Evolutionary conservation across 805 yeast genomes (phyloP), one percentile per base, ranked within the genome.

Genomic region (Suhomyces vadensis): DNA sequence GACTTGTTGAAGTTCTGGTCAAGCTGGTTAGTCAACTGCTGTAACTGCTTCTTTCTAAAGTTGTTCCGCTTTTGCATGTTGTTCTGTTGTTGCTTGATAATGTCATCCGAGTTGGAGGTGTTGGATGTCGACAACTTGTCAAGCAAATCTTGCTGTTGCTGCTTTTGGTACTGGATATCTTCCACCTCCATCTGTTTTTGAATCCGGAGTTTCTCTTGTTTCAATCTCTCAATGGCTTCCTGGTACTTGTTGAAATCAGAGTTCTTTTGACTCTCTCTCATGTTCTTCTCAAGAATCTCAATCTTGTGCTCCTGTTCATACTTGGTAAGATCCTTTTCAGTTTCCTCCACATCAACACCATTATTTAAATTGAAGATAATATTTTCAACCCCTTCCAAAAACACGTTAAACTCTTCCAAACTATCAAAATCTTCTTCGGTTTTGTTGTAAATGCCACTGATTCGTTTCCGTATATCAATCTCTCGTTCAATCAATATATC

Each of bases 401-500:
- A 94, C 52, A 71, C 72, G 58, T 94, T 89, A 65, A 75, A 91
- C 22, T 74, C 85, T 3, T 74, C 71, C 17, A 83, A 64, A 14
- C 72, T 59, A 3, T 63, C 69, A 57, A 94, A 94, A 53, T 89
- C 95, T 31, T 81, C 82, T 52, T 81, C 79, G 2, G 85, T 81
- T 63, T 87, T 86, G 65, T 94, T 94, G 67, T 85, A 91, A 6
- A 91, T 83, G 43, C 75, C 74, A 53, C 77, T 73, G 8, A 94
- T 89, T 44, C 92, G 73, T 55, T 83, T 84, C 41, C 99, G 76
- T 14, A 91, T 81, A 63, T 94, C 98, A 29, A 95, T 89, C 60
- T 94, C 99, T 49, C 85, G 78, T 63, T 94, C 99, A 2, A 94
- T 95, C 6, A 65, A 73, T 31, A 94, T 78, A 64, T 94, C 97